phyloP scores from a whole-genome alignment of 768 basidiomycete species.

The Lentinus tigrinus region DNA sequence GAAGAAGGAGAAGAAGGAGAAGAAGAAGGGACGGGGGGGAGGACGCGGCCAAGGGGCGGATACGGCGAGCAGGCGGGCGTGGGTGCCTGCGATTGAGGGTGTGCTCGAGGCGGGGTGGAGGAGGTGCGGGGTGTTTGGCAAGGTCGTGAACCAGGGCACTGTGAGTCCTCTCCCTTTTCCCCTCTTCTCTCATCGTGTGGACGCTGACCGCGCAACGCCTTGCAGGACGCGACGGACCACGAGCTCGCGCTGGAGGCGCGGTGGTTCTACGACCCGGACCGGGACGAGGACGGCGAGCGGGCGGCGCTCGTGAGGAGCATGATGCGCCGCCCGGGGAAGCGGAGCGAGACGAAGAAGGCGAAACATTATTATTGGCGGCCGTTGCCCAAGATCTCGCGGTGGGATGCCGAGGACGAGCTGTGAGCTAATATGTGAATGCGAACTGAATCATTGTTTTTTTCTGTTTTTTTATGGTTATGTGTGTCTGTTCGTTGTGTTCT shows the following conservation, averaged over 20 bases:
- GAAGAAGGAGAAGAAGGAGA: background rate
- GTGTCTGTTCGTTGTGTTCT: too few species aligned
- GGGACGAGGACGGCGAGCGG: constrained; percentile 69
- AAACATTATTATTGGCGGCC: constrained; percentile 85
- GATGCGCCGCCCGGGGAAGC: constrained; percentile 74
- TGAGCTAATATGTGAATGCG: background rate
- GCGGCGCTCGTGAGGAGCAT: constrained; percentile 64
- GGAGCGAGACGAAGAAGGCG: constrained; percentile 77
- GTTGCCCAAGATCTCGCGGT: constrained; percentile 66
- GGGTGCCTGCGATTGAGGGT: constrained; percentile 47
- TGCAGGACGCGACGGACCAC: constrained; percentile 37
- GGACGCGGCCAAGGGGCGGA: constrained; percentile 27
- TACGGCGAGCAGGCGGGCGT: constrained; percentile 27
- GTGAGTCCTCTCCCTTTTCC: constrained; percentile 32
- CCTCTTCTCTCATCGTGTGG: background rate
- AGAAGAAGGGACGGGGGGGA: background rate
- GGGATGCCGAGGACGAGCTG: constrained; percentile 69
- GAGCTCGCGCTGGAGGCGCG: constrained; percentile 55
- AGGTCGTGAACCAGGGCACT: constrained; percentile 65
- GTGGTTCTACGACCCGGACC: constrained; percentile 78
- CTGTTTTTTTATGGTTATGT: too few species aligned
- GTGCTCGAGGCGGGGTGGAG: constrained; percentile 46
- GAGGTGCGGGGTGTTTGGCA: constrained; percentile 66
- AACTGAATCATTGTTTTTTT: too few species aligned
- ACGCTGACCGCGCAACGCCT: constrained; percentile 1